Evolutionary conservation across 345 rosid species (phyloP).

Genomic region (Arabis hirsuta): DNA sequence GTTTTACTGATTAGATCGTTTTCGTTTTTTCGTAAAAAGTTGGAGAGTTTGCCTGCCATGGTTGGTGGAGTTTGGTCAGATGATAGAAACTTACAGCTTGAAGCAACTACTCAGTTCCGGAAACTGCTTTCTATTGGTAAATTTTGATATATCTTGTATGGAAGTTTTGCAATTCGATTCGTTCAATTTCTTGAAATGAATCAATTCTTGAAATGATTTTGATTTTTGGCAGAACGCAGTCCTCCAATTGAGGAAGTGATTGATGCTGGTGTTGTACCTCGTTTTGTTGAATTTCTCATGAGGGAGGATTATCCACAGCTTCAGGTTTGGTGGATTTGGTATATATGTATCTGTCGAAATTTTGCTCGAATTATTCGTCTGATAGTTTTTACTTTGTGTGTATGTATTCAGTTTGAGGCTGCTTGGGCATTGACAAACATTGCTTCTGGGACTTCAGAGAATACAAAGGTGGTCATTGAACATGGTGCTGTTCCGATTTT

Average conservation of each 20-base stretch:
- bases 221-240: conserved; percentile 58
- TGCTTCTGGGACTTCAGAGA: conserved; percentile 88
- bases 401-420: conserved; percentile 67
- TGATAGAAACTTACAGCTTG: conserved; percentile 66
- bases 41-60: conserved; percentile 81
- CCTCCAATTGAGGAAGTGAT: conserved; percentile 92
- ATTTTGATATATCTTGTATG: not conserved
- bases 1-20: conserved; percentile 13
- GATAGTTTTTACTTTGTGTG: conserved; percentile 10
- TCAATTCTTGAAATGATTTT: conserved; percentile 15
- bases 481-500: conserved; percentile 81
- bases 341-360: not conserved
- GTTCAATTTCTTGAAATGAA: conserved; percentile 6
- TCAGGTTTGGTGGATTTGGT: conserved; percentile 52
- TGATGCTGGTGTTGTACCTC: conserved; percentile 79
- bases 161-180: not conserved
- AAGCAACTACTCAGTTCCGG: conserved; percentile 83
- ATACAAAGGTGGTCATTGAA: conserved; percentile 80
- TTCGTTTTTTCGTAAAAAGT: conserved; percentile 38
- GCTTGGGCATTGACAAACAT: conserved; percentile 93
- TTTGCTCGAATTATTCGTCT: not conserved
- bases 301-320: conserved; percentile 87
- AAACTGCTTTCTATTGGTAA: conserved; percentile 80
- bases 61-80: conserved; percentile 68
- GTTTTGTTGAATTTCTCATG: conserved; percentile 78